Conservation (phyloP, 2,329 filamentous ascomycete species). For the Alternaria triticina region DNA sequence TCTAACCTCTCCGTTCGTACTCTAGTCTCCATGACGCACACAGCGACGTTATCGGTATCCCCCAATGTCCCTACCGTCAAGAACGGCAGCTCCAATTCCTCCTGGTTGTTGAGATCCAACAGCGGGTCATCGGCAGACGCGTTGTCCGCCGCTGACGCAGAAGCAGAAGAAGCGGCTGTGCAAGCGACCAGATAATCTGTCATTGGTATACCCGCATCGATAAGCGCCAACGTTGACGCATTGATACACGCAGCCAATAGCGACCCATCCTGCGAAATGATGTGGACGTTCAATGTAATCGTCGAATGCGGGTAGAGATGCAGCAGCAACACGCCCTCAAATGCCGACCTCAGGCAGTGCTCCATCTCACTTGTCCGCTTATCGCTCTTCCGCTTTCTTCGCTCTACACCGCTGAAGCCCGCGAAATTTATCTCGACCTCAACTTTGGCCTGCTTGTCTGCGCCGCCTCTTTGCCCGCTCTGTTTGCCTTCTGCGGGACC, state of each 20-base stretch:
- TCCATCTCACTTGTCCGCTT: conserved; percentile 84
- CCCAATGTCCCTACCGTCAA: conserved; percentile 85
- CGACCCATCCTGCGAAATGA: conserved; percentile 88
- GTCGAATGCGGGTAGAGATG: conserved; percentile 88
- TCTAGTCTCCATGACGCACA: conserved; percentile 84
- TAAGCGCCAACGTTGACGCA: conserved; percentile 85
- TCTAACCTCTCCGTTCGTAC: conserved; percentile 84
- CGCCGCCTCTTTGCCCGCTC: conserved; percentile 55
- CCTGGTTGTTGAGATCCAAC: conserved; percentile 77
- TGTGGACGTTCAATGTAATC: conserved; percentile 82
- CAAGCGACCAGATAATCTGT: conserved; percentile 87
- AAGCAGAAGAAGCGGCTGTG: conserved; percentile 79
- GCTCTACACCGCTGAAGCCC: conserved; percentile 85
- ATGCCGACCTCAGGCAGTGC: conserved; percentile 77
- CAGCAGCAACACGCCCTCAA: conserved; percentile 79
- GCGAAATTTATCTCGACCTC: conserved; percentile 84
- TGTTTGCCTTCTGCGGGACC: conserved; percentile 77
- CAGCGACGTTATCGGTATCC: conserved; percentile 74
- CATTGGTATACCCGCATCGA: conserved; percentile 97
- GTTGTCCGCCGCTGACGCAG: conserved; percentile 56
- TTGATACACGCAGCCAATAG: conserved; percentile 90
- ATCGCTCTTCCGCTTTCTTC: conserved; percentile 71
- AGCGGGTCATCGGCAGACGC: conserved; percentile 77
- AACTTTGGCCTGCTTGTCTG: conserved; percentile 67
- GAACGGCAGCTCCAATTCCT: conserved; percentile 88